Evolutionary conservation across 805 yeast genomes (phyloP), one percentile per base, ranked within the genome.

Genomic region (Cyberlindnera petersonii): DNA sequence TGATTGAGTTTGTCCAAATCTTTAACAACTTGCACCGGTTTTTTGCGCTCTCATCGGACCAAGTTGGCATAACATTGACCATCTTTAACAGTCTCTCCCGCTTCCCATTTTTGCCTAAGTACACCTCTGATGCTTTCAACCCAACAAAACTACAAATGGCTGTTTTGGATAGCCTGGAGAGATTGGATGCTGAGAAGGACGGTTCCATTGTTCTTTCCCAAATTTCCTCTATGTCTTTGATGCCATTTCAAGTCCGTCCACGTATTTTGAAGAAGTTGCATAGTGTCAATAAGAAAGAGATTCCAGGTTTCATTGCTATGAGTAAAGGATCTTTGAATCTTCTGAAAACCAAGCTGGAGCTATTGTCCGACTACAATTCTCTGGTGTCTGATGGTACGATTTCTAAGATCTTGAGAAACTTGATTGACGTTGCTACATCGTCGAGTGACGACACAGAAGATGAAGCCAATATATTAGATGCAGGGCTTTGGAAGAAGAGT

Each of bases 21-120:
- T 81, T 82, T 55, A 70, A 73, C 3, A 57, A 66, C 5, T 59
- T 85, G 7, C 69, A 71, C 47, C 40, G 45, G 1, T 53, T 78
- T 18, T 49, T 64, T 0, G 31, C 48, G 19, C 46, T 47, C 31
- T 61, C 58, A 2, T 58, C 50, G 20, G 55, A 60, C 30, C 63
- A 63, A 16, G 65, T 77, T n/a, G 73, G 67, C 30, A 64, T 58
- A 17, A 65, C 83, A n/a, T 58, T 86, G 26, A 64, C 63, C n/a
- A 61, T 79, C 5, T 70, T 91, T 52, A 76, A 75, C 50, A 68
- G 78, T 13, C 77, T 87, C 41, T 75, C 84, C 1, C 65, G 85
- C 28, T 87, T 83, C 57, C 95, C 94, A 1, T 69, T 83, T 10
- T 64, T 86, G 26, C 83, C 87, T 8, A 75, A 68, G 22, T 68